phyloP scores from a whole-genome alignment of 768 basidiomycete genomes.

The Macrolepiota albuminosa region DNA sequence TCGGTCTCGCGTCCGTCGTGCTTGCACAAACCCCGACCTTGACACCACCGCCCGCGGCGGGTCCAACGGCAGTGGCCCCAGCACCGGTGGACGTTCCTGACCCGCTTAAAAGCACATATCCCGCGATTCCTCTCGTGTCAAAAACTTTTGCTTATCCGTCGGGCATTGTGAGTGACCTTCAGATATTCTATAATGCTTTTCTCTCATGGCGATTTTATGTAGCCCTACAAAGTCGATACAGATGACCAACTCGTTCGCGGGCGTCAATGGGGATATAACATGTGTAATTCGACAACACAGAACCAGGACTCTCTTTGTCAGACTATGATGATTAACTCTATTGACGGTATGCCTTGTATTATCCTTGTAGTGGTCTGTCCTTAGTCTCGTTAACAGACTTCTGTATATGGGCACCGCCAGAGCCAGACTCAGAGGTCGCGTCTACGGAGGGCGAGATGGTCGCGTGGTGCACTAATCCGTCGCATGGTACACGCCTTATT shows the following conservation, averaged over 20 bases:
- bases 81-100: constrained; percentile 4
- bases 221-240: constrained; percentile 27
- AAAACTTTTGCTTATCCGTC: constrained; percentile 38
- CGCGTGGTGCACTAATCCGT: constrained; percentile 72
- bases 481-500: constrained; percentile 69
- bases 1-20: background rate
- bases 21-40: constrained; percentile 4
- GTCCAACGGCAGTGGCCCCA: background rate
- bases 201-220: background rate
- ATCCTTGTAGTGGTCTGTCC: constrained; percentile 1
- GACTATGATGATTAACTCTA: constrained; percentile 45
- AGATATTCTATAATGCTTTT: background rate
- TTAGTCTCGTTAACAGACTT: constrained; percentile 42
- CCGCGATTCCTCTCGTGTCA: constrained; percentile 34
- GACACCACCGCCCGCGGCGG: constrained; percentile 1
- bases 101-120: constrained; percentile 25
- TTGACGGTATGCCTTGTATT: constrained; percentile 35
- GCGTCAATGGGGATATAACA: constrained; percentile 53
- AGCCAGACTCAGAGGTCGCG: constrained; percentile 50
- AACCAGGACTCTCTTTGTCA: constrained; percentile 47
- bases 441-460: constrained; percentile 69
- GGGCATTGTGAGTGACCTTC: constrained; percentile 29
- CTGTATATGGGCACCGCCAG: constrained; percentile 59
- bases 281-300: constrained; percentile 56
- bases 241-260: constrained; percentile 36